Evolutionary conservation across 2,329 filamentous ascomycete species (phyloP).

Genomic region (Plectosphaerella sp.): DNA sequence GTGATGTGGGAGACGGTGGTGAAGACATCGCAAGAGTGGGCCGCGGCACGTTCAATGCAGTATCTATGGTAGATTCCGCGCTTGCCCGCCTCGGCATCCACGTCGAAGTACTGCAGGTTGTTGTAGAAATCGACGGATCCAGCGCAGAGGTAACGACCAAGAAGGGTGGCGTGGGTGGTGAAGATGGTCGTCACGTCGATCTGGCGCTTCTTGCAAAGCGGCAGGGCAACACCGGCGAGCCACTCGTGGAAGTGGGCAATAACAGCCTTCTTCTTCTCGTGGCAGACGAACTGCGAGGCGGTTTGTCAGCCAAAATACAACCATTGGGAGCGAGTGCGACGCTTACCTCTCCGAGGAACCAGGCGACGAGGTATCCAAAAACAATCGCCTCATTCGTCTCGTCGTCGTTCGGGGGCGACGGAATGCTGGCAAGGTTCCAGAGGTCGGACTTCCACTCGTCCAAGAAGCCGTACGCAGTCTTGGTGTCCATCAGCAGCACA

Average conservation of each 20-base stretch:
- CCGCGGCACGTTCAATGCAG: constrained; percentile 92
- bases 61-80: constrained; percentile 98
- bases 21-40: constrained; percentile 92
- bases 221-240: constrained; percentile 90
- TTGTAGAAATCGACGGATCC: constrained; percentile 99
- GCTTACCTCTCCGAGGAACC: constrained; percentile 93
- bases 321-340: constrained; percentile 5
- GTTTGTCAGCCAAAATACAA: constrained; percentile 9
- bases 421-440: constrained; percentile 89
- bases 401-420: constrained; percentile 84
- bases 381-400: constrained; percentile 98
- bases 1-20: constrained; percentile 99
- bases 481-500: constrained; percentile 91
- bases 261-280: constrained; percentile 86
- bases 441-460: constrained; percentile 97
- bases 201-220: constrained; percentile 85
- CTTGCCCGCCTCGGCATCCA: constrained; percentile 94
- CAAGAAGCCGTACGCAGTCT: constrained; percentile 84
- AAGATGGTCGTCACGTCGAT: constrained; percentile 98
- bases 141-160: constrained; percentile 93
- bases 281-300: constrained; percentile 73
- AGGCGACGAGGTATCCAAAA: constrained; percentile 94
- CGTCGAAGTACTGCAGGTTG: constrained; percentile 94
- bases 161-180: constrained; percentile 92
- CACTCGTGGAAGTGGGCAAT: constrained; percentile 99